These are phyloP conservation scores for Malassezia dermatis DNA, from an alignment of 1,284 basidiomycete species.

Conservation along the genomic window DNA sequence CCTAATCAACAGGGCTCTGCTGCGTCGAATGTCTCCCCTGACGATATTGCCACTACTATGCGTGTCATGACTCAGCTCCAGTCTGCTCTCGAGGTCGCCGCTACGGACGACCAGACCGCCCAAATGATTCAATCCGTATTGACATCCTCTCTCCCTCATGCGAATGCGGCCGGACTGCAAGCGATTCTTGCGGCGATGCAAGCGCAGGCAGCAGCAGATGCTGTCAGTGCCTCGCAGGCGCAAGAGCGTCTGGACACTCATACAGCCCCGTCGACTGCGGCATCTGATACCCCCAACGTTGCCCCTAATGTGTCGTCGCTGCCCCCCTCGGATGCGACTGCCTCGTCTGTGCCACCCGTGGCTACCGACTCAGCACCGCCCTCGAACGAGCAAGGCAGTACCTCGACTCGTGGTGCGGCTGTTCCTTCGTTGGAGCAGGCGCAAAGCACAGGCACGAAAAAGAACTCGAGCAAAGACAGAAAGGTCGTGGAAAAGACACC, in stretches of 20 bases:
- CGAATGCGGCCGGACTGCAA: constrained; percentile 12
- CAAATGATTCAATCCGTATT: constrained; percentile 17
- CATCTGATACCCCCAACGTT: not conserved
- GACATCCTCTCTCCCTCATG: constrained; percentile 17
- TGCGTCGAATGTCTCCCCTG: constrained; percentile 9
- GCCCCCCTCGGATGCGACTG: not conserved
- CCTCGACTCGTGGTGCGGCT: not conserved
- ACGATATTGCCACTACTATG: constrained; percentile 10
- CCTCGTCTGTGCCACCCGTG: not conserved
- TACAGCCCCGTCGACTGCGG: not conserved
- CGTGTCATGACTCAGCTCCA: constrained; percentile 15
- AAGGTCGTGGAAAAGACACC: not conserved
- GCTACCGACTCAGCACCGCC: not conserved
- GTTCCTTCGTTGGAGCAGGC: not conserved
- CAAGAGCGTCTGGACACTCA: constrained; percentile 25
- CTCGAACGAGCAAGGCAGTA: not conserved
- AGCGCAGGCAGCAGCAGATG: not conserved
- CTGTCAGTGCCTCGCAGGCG: constrained; percentile 22
- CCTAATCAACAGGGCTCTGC: not conserved
- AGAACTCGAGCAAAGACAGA: not conserved
- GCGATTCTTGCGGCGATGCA: constrained; percentile 8
- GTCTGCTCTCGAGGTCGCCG: constrained; percentile 5
- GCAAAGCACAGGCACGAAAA: not conserved
- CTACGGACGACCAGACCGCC: constrained; percentile 10
- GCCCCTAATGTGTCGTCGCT: not conserved